These are phyloP conservation scores for Inga leiocalycina DNA, from an alignment of 306 rosid species.

Conservation along the genomic window DNA sequence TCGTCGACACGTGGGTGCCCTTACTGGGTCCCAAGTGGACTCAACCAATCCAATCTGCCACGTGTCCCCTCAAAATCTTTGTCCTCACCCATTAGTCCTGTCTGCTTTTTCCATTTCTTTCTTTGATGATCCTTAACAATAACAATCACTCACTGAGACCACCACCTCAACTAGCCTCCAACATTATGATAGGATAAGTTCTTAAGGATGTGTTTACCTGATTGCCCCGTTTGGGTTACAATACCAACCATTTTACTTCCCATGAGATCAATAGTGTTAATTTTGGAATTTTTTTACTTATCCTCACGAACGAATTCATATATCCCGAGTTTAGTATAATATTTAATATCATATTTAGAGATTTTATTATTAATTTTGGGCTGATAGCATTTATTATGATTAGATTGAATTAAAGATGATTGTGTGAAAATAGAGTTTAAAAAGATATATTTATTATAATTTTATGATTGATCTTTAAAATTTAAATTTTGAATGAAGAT, in stretches of 20 bases:
- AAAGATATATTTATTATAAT: too few relatives aligned
- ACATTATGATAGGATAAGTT: neutral
- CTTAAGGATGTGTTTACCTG: neutral
- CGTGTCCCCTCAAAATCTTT: neutral
- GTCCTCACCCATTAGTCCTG: neutral
- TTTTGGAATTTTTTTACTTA: too few relatives aligned
- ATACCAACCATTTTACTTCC: neutral
- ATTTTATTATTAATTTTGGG: too few relatives aligned
- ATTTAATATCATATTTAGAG: too few relatives aligned
- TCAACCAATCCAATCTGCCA: conserved; percentile 24
- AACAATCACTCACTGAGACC: neutral
- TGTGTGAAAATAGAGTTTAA: too few relatives aligned
- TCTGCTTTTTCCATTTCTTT: neutral
- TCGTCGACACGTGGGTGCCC: conserved; percentile 5
- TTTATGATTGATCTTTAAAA: too few relatives aligned
- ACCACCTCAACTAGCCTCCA: neutral
- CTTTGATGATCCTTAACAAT: neutral
- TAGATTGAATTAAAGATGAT: too few relatives aligned
- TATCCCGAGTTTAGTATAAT: too few relatives aligned
- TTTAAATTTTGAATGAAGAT: too few relatives aligned
- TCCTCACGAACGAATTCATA: neutral
- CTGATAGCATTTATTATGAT: too few relatives aligned
- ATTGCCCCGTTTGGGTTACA: neutral
- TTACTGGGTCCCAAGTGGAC: conserved; percentile 32
- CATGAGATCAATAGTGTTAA: neutral